Evolutionary conservation across 2,329 filamentous ascomycete genomes (phyloP), one percentile per base, ranked within the genome.

Genomic region (Arthroderma uncinatum): DNA sequence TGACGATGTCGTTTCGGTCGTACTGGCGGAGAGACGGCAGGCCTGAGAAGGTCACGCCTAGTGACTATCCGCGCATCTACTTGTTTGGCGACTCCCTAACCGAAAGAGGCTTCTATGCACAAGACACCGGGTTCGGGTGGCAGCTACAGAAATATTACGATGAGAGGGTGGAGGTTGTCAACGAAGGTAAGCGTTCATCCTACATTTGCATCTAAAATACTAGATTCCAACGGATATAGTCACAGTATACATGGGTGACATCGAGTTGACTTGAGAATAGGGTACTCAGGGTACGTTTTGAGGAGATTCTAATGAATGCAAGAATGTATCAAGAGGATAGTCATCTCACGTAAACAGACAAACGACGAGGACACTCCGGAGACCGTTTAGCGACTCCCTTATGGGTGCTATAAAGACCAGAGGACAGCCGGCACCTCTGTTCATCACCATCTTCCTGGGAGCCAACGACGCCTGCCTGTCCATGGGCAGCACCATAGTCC

Each of bases 381-480:
- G 25, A 21, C 5, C 16, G 2, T 64, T 64, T 33, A 37, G 60
- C 21, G 28, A 54, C 33, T 55, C 19, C n/a, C 54, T 64, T 33
- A 33, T 63, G 16, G 30, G 52, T 10, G 39, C 6, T 5, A 57
- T 57, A n/a, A 44, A 59, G 33, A 56, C 57, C 54, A 57, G 60
- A 12, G 60, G 61, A 19, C 33, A 57, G 1, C 60, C 60, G 12
- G 60, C 57, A n/a, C 71, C 68, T 4, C 64, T 73, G 23, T 65
- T 73, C 56, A 64, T 74, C 60, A 72, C 70, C 16, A 72, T 73
- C 57, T 71, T 72, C 57, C 57, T 73, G 7, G 71, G 72, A 37
- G 71, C 69, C 25, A 73, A 73, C 53, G 71, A 73, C 56, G 70
- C 71, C 23, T 71, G 67, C 58, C 57, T 71, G 28, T 44, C 64